phyloP scores from a whole-genome alignment of 2,329 filamentous ascomycete genomes.

The Sclerotinia sclerotiorum region DNA sequence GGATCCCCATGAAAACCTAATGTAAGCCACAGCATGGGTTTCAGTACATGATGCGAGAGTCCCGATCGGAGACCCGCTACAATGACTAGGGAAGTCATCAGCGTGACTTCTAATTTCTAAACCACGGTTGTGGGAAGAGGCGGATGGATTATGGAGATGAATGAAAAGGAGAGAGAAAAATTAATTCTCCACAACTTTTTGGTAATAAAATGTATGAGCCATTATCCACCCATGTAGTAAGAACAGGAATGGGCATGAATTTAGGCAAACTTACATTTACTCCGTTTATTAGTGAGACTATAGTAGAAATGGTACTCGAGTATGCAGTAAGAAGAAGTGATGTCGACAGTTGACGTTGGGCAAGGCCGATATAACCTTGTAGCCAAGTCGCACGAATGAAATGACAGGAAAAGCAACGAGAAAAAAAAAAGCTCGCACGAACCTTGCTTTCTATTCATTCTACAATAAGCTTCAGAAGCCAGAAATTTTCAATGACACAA shows the following conservation, averaged over 20 bases:
- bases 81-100: slow-evolving; percentile 4
- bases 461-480: neutral
- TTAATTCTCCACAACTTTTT: neutral
- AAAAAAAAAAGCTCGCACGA: neutral
- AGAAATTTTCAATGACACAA: neutral
- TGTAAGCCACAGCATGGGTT: slow-evolving; percentile 18
- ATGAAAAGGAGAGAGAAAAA: slow-evolving; percentile 2
- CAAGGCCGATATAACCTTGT: slow-evolving; percentile 1
- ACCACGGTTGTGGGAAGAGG: slow-evolving; percentile 13
- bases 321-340: slow-evolving; percentile 2
- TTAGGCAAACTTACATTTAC: neutral
- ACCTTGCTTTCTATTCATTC: neutral
- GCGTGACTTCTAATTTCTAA: neutral
- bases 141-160: neutral
- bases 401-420: slow-evolving; percentile 4
- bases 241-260: neutral
- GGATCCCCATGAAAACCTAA: slow-evolving; percentile 8
- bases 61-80: slow-evolving; percentile 15
- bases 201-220: neutral
- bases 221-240: neutral
- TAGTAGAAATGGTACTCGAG: neutral
- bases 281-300: neutral
- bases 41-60: slow-evolving; percentile 18
- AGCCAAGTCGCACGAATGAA: neutral
- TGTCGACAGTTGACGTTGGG: slow-evolving; percentile 5